Evolutionary conservation across 495 filamentous ascomycete species (phyloP).

Genomic region (Rhypophila decipiens): DNA sequence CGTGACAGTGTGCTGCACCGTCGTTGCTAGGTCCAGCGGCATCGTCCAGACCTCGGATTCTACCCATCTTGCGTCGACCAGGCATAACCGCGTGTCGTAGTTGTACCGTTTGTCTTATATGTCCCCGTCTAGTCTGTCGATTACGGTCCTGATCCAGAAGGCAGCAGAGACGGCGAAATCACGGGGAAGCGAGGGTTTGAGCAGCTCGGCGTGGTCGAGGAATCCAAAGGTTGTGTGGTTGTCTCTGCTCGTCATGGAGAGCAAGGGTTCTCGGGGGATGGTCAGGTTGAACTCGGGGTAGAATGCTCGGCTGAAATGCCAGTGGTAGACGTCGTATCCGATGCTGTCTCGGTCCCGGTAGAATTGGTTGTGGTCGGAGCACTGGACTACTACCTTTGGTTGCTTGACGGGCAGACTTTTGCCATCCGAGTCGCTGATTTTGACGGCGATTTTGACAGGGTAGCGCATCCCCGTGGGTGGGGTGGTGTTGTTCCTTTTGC

Average conservation of each 20-base stretch:
- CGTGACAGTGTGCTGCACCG: background rate
- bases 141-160: background rate
- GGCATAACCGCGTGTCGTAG: background rate
- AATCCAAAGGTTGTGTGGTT: background rate
- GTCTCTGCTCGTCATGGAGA: too few relatives aligned
- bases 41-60: background rate
- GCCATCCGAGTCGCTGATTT: background rate
- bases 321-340: background rate
- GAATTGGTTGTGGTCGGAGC: background rate
- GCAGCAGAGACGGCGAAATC: background rate
- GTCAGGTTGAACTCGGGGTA: background rate
- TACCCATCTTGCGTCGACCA: slow-evolving; percentile 3
- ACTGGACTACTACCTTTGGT: background rate
- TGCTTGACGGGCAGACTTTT: background rate
- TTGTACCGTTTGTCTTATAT: background rate
- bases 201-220: background rate
- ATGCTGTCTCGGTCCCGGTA: background rate
- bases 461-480: background rate
- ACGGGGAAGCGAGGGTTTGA: background rate
- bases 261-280: background rate
- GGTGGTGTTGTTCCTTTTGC: too few relatives aligned
- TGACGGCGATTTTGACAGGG: background rate
- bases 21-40: background rate
- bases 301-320: background rate
- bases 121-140: too few relatives aligned